phyloP scores from a whole-genome alignment of 2,329 filamentous ascomycete genomes.

The Aureobasidium namibiae region DNA sequence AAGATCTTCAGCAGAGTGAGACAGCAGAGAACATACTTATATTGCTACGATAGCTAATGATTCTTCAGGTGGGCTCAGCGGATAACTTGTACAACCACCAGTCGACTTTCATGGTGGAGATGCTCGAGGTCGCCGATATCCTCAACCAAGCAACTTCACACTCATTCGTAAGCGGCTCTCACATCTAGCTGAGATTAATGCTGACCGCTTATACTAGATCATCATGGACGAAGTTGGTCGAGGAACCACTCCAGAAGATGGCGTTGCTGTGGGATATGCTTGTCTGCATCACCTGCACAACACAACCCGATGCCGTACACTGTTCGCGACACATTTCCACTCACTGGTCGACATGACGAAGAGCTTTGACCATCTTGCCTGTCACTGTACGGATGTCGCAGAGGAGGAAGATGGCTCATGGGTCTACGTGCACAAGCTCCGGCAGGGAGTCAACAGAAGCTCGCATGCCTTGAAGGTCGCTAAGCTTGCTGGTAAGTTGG shows the following conservation, averaged over 20 bases:
- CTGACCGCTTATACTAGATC: background rate
- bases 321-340: conserved; percentile 97
- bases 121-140: conserved; percentile 92
- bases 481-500: conserved; percentile 56
- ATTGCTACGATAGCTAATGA: background rate
- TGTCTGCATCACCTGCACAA: conserved; percentile 75
- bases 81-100: conserved; percentile 93
- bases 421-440: conserved; percentile 76
- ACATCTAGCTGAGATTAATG: background rate
- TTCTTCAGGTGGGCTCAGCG: conserved; percentile 55
- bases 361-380: conserved; percentile 52
- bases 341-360: conserved; percentile 66
- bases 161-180: conserved; percentile 53
- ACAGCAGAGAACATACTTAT: background rate
- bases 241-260: conserved; percentile 89
- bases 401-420: conserved; percentile 63
- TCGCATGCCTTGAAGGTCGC: conserved; percentile 97
- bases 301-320: conserved; percentile 65
- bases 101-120: conserved; percentile 99
- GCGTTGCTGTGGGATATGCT: conserved; percentile 81
- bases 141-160: conserved; percentile 72
- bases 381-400: conserved; percentile 83
- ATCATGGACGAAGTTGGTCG: conserved; percentile 98
- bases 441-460: conserved; percentile 71
- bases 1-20: conserved; percentile 73